Conservation (phyloP, 768 basidiomycete species). For the Mycena capillaripes region DNA sequence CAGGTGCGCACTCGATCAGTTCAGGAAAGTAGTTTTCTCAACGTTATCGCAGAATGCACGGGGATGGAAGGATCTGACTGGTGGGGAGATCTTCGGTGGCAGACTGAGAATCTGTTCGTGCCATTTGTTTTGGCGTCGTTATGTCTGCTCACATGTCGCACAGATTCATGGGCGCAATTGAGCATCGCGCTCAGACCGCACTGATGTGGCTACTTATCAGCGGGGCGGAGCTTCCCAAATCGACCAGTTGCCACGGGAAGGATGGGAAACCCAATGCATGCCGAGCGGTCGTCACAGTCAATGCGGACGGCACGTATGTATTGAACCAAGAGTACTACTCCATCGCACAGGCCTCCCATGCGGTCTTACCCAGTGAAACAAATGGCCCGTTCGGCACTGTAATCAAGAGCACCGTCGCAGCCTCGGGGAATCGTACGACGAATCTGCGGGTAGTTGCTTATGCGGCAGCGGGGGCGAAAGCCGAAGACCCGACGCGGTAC, state of each 20-base stretch:
- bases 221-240: background rate
- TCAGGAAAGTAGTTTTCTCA: background rate
- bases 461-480: background rate
- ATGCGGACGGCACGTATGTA: background rate
- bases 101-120: conserved; percentile 11
- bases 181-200: conserved; percentile 9
- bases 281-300: conserved; percentile 10
- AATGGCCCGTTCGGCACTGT: background rate
- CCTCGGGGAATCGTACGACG: background rate
- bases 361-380: background rate
- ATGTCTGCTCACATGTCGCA: no score
- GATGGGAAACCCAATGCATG: background rate
- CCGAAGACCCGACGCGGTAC: conserved; percentile 7
- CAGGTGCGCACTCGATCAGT: background rate
- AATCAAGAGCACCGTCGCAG: conserved; percentile 6
- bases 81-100: conserved; percentile 16
- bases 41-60: conserved; percentile 5
- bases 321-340: conserved; percentile 20
- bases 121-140: background rate
- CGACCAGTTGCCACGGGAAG: conserved; percentile 13
- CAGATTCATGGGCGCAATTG: conserved; percentile 14
- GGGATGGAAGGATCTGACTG: conserved; percentile 9
- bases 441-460: conserved; percentile 12
- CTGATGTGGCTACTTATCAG: conserved; percentile 16
- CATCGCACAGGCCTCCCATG: conserved; percentile 18